Base-by-base conservation (phyloP, 139 green algal species). In the Picochlorum sp. region DNA sequence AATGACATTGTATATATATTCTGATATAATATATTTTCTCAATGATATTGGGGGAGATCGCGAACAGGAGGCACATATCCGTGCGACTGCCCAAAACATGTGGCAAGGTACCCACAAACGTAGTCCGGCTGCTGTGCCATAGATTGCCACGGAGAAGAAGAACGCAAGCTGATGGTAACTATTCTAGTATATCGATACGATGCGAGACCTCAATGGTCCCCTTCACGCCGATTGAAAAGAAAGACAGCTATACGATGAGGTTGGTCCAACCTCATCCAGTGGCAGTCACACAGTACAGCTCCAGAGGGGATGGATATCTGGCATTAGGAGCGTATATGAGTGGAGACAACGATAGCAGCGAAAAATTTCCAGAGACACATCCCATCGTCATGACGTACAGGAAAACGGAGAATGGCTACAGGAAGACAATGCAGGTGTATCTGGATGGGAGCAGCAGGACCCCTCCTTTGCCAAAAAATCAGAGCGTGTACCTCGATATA, bases 361-460 rank as follows among this genome's bases (percentile, higher is more conserved):
- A 23, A 2, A 44, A 49, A 7, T 84, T 81, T 58, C 50, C 60
- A 1, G 71, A 83, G 45, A 83, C 81, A 4, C 82, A 89, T 66
- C 82, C 82, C 1, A 70, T 90, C 0, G 64, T 86, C 10, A 89
- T 90, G 83, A 57, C 38, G 11, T 88, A 85, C 62, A 37, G 63
- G 13, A 55, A 68, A 9, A 34, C 60, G 37, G 1, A 18, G 15
- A 54, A 54, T 21, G 18, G n/a, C 6, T 21, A 54, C 16, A 65
- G 64, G 23, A 77, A 77, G 24, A 67, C 20, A 34, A 77, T 77
- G 70, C 45, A 21, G 18, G 38, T 77, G 3, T 37, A 55, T 21
- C 15, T 77, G 5, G 54, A 50, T 3, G 15, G 49, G 11, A 65
- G 37, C 20, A 23, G 24, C 28, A 11, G 3, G 10, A 49, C 26